phyloP scores from a whole-genome alignment of 1,284 basidiomycete species.

The Cutaneotrichosporon sp. region DNA sequence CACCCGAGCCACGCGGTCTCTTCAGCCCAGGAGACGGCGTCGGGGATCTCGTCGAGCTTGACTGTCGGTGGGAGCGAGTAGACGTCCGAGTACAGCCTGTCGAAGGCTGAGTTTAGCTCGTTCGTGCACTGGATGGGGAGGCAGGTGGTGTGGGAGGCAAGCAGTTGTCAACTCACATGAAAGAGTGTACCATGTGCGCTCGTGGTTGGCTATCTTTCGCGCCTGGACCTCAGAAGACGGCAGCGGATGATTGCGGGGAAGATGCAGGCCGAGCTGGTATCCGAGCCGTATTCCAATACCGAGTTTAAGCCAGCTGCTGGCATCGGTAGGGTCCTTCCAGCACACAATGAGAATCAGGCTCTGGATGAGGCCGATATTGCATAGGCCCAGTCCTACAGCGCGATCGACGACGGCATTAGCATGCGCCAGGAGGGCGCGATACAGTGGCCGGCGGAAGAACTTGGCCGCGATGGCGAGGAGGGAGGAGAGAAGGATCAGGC shows the following conservation, averaged over 20 bases:
- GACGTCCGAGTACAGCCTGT: slow-evolving; percentile 17
- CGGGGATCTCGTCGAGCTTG: slow-evolving; percentile 18
- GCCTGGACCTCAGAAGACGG: slow-evolving; percentile 13
- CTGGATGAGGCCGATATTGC: slow-evolving; percentile 20
- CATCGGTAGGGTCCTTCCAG: slow-evolving; percentile 25
- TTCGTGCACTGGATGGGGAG: neutral
- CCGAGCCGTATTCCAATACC: slow-evolving; percentile 23
- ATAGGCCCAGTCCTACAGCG: slow-evolving; percentile 7
- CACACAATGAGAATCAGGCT: slow-evolving; percentile 20
- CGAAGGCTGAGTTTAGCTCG: slow-evolving; percentile 13
- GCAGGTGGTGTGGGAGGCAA: no score
- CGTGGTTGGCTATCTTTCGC: slow-evolving; percentile 13
- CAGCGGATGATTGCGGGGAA: slow-evolving; percentile 12
- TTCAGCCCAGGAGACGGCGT: slow-evolving; percentile 21
- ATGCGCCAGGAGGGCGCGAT: slow-evolving; percentile 16
- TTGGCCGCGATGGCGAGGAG: slow-evolving; percentile 18
- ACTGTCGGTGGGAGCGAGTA: slow-evolving; percentile 20
- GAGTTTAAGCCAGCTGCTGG: slow-evolving; percentile 22
- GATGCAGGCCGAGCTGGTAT: slow-evolving; percentile 23
- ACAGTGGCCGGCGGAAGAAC: slow-evolving; percentile 22
- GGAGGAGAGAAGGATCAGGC: slow-evolving; percentile 21
- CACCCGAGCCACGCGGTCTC: slow-evolving; percentile 19
- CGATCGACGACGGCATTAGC: slow-evolving; percentile 18
- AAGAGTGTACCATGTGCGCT: slow-evolving; percentile 24
- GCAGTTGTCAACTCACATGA: slow-evolving; percentile 11